Conservation (phyloP, 1,284 basidiomycete species). For the Malassezia japonica region DNA sequence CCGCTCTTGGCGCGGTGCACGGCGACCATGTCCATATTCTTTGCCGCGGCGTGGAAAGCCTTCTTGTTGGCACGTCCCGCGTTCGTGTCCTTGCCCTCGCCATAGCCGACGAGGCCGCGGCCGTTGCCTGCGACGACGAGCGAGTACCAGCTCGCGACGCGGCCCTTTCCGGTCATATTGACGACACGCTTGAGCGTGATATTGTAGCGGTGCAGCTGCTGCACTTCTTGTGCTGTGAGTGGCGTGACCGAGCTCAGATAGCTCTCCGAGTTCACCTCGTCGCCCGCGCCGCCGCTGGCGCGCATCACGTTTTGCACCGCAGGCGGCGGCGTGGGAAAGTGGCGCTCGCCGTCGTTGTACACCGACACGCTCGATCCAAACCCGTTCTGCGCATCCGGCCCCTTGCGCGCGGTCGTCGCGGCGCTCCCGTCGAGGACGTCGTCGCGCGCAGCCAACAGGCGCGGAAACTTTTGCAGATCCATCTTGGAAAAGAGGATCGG, state of each 20-base stretch:
- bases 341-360: slow-evolving; percentile 33
- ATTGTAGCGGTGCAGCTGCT: slow-evolving; percentile 37
- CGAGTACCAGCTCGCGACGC: slow-evolving; percentile 60
- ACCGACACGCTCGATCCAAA: slow-evolving; percentile 28
- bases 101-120: slow-evolving; percentile 77
- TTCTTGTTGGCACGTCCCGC: slow-evolving; percentile 57
- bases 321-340: slow-evolving; percentile 30
- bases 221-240: slow-evolving; percentile 34
- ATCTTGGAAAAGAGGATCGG: slow-evolving; percentile 24
- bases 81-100: slow-evolving; percentile 70
- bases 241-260: slow-evolving; percentile 41
- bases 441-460: slow-evolving; percentile 39
- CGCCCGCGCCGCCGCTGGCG: slow-evolving; percentile 22
- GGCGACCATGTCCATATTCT: slow-evolving; percentile 75
- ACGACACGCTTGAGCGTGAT: slow-evolving; percentile 54
- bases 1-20: slow-evolving; percentile 35
- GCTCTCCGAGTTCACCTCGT: slow-evolving; percentile 33
- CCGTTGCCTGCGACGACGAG: slow-evolving; percentile 73
- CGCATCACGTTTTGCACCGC: slow-evolving; percentile 28
- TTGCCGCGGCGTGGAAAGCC: slow-evolving; percentile 65
- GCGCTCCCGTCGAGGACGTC: slow-evolving; percentile 44
- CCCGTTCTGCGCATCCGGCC: slow-evolving; percentile 17
- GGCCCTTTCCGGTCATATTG: slow-evolving; percentile 78
- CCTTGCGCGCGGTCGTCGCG: slow-evolving; percentile 21
- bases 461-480: slow-evolving; percentile 31